Percentiles rank a stretch among this genome's conserved stretches.
phyloP scores from a whole-genome alignment of 805 yeast species.

The Kockiozyma suomiensis region DNA sequence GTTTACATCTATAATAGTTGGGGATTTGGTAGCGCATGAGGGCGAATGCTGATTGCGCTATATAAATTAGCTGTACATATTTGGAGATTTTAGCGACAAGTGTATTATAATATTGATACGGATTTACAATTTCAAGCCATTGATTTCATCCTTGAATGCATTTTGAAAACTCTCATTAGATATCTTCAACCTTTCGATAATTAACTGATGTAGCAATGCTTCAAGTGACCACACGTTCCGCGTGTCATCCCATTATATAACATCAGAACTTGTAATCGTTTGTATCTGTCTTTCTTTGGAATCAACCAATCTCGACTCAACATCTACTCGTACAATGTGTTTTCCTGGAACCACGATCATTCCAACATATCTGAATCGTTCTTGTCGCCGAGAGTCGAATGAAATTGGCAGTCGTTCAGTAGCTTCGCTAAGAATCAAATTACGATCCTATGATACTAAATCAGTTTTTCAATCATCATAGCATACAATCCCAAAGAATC shows the following conservation, averaged over 20 bases:
- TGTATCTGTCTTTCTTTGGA: neutral
- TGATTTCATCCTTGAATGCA: neutral
- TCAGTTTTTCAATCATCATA: neutral
- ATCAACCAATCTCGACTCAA: neutral
- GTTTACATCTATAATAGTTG: no score
- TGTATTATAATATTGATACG: neutral
- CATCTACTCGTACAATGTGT: constrained; percentile 28
- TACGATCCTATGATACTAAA: constrained; percentile 19
- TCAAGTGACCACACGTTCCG: neutral
- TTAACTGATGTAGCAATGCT: neutral
- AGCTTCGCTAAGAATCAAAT: constrained; percentile 32
- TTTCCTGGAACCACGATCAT: constrained; percentile 35
- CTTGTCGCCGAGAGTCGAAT: constrained; percentile 14
- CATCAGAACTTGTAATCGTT: neutral
- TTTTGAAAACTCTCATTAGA: neutral
- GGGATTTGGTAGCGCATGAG: no score
- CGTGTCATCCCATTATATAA: neutral
- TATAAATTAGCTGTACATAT: neutral
- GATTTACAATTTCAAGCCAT: neutral
- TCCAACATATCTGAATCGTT: constrained; percentile 30
- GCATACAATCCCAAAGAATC: neutral
- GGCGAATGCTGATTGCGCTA: no score
- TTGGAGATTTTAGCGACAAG: neutral
- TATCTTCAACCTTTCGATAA: neutral
- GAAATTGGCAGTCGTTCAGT: constrained; percentile 25